Evolutionary conservation across 2,329 filamentous ascomycete genomes (phyloP).

Genomic region (Aspergillus sp.): DNA sequence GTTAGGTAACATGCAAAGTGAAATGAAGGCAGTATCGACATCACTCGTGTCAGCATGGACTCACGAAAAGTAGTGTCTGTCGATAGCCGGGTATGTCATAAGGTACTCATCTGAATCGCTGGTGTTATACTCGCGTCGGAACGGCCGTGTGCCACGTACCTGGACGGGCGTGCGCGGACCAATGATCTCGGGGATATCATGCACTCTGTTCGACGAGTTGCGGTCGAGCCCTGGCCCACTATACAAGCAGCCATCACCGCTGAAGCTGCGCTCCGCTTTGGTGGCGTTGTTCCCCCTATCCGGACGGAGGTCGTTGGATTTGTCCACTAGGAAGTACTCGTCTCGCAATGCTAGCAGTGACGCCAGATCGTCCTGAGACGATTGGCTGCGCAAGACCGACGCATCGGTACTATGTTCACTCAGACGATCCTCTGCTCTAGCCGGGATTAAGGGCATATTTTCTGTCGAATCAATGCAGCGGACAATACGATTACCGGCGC

Average conservation of each 20-base stretch:
- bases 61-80: constrained; percentile 22
- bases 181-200: constrained; percentile 23
- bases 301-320: constrained; percentile 25
- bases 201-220: constrained; percentile 18
- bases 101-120: constrained; percentile 30
- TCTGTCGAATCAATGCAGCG: not conserved
- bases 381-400: constrained; percentile 20
- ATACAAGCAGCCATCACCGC: constrained; percentile 24
- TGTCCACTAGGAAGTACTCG: constrained; percentile 35
- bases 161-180: constrained; percentile 17
- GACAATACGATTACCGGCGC: not conserved
- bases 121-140: constrained; percentile 15
- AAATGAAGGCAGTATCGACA: not conserved
- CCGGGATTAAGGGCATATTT: not conserved
- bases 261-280: constrained; percentile 22
- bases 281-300: constrained; percentile 28
- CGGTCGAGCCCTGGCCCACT: constrained; percentile 25
- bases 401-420: constrained; percentile 19
- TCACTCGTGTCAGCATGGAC: not conserved
- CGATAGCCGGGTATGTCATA: constrained; percentile 21
- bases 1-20: constrained; percentile 9
- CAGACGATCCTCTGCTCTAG: not conserved
- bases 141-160: constrained; percentile 3
- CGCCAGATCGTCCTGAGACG: constrained; percentile 17
- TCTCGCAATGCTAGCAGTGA: constrained; percentile 25